Percentiles rank a stretch among this genome's conserved stretches.
Evolutionary conservation across 2,329 filamentous ascomycete species (phyloP).

Genomic region (Neofusicoccum umdonicola): DNA sequence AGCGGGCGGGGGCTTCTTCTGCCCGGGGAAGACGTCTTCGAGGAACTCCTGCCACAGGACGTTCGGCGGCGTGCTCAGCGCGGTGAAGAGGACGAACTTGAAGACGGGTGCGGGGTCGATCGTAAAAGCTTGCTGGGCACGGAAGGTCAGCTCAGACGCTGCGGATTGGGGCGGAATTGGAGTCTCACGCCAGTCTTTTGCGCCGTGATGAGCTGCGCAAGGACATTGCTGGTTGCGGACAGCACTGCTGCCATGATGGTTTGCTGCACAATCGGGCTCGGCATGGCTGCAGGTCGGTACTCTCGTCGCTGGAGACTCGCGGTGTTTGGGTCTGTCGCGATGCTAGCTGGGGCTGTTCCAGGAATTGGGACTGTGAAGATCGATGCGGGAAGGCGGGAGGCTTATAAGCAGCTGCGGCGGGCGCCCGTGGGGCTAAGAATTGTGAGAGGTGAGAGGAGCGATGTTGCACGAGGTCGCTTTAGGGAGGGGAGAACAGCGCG

Average conservation of each 20-base stretch:
- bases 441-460: too few relatives aligned
- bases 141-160: conserved; percentile 11
- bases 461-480: too few relatives aligned
- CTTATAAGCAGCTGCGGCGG: too few relatives aligned
- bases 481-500: background rate
- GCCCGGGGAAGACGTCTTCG: conserved; percentile 70
- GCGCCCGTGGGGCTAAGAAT: too few relatives aligned
- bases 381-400: too few relatives aligned
- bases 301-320: background rate
- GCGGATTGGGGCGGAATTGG: background rate
- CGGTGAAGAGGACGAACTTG: conserved; percentile 73
- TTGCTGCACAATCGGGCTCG: conserved; percentile 21
- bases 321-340: too few relatives aligned
- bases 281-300: background rate
- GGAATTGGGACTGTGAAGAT: too few relatives aligned
- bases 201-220: conserved; percentile 69
- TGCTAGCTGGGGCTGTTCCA: too few relatives aligned
- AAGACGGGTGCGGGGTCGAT: conserved; percentile 68
- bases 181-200: conserved; percentile 58
- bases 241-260: conserved; percentile 63
- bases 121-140: conserved; percentile 54
- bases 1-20: conserved; percentile 26
- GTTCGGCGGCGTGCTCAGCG: conserved; percentile 76
- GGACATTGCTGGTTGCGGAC: conserved; percentile 65
- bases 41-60: conserved; percentile 82